Evolutionary conservation across 1,284 basidiomycete genomes (phyloP).

Genomic region (Golubevia sp.): DNA sequence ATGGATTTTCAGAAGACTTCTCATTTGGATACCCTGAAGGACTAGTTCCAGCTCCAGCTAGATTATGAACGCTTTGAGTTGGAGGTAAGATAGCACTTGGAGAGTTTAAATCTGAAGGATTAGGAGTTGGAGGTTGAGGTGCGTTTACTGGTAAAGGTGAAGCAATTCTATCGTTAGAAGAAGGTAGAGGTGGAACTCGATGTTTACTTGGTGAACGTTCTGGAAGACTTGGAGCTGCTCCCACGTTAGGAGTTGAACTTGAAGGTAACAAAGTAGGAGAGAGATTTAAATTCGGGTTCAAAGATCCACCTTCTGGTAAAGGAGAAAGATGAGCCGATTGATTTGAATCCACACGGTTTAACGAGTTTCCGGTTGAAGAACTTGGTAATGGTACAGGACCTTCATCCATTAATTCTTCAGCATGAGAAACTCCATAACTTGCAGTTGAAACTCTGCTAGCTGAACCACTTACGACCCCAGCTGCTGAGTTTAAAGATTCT

Average conservation of each 20-base stretch:
- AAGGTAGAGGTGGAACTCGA: not conserved
- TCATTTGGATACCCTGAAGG: conserved; percentile 5
- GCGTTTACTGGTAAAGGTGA: not conserved
- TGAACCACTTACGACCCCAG: conserved; percentile 17
- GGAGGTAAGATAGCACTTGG: not conserved
- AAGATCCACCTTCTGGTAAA: not conserved
- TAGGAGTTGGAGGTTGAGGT: conserved; percentile 24
- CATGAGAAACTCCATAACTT: conserved; percentile 23
- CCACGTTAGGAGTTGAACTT: not conserved
- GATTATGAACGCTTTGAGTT: conserved; percentile 2
- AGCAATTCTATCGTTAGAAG: not conserved
- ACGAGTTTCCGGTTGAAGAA: not conserved
- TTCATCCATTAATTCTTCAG: conserved; percentile 17
- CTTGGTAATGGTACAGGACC: not conserved
- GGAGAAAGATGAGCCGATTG: conserved; percentile 5
- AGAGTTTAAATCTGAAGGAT: not conserved
- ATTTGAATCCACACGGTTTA: conserved; percentile 12
- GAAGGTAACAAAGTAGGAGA: not conserved
- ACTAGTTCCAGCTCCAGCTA: not conserved
- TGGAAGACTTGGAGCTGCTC: not conserved
- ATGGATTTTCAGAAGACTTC: conserved; percentile 4
- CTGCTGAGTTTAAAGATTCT: conserved; percentile 10
- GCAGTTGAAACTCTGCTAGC: no score
- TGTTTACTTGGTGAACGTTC: not conserved
- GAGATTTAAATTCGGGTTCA: not conserved